Evolutionary conservation across 345 rosid genomes (phyloP).

Genomic region (Orychophragmus violaceus): DNA sequence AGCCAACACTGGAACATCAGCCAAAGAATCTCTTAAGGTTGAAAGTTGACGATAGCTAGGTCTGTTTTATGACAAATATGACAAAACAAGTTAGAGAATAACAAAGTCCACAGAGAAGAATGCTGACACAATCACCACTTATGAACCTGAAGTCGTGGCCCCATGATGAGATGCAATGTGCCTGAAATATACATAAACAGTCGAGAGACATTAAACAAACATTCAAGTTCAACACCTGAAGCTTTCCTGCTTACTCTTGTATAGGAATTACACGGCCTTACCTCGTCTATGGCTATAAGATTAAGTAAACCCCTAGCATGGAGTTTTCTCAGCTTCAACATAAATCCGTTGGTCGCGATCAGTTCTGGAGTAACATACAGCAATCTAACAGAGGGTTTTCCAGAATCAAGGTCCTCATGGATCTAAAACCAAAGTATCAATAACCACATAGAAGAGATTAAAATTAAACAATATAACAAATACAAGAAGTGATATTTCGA

Average conservation of each 20-base stretch:
- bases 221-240: constrained; percentile 4
- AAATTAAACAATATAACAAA: neutral
- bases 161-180: constrained; percentile 97
- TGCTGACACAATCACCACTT: constrained; percentile 3
- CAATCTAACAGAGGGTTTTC: constrained; percentile 72
- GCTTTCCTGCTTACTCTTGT: neutral
- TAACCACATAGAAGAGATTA: constrained; percentile 3
- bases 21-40: constrained; percentile 58
- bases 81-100: constrained; percentile 8
- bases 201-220: neutral
- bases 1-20: constrained; percentile 84
- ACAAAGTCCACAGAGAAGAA: neutral
- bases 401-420: constrained; percentile 85
- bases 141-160: constrained; percentile 97
- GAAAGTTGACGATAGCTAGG: constrained; percentile 90
- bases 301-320: constrained; percentile 82
- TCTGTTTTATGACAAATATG: constrained; percentile 38
- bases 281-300: constrained; percentile 96
- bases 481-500: neutral
- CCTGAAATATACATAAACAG: constrained; percentile 47
- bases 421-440: constrained; percentile 44
- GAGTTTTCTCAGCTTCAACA: constrained; percentile 67
- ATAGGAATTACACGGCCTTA: constrained; percentile 13
- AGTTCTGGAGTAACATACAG: constrained; percentile 92
- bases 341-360: constrained; percentile 79